Evolutionary conservation across 2,329 filamentous ascomycete genomes (phyloP).

Genomic region (Diplodia scrobiculata): DNA sequence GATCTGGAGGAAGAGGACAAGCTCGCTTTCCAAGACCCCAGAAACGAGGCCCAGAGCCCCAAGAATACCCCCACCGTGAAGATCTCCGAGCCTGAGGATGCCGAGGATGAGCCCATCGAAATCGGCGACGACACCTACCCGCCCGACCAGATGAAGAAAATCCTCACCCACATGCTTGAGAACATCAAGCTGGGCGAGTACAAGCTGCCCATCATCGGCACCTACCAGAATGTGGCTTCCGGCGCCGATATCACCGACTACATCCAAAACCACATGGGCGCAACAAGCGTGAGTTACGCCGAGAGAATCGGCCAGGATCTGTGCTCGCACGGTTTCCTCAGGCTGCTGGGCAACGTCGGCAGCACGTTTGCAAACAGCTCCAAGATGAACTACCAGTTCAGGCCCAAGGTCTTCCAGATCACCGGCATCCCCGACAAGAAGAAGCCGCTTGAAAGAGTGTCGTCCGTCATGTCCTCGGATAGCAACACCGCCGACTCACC

Average conservation of each 20-base stretch:
- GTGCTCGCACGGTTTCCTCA: constrained; percentile 79
- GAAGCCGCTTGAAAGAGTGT: constrained; percentile 68
- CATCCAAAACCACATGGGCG: constrained; percentile 82
- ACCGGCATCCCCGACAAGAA: constrained; percentile 90
- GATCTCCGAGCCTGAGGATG: constrained; percentile 68
- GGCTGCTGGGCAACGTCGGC: constrained; percentile 90
- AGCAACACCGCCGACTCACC: constrained; percentile 71
- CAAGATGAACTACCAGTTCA: constrained; percentile 97
- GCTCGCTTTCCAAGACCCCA: constrained; percentile 88
- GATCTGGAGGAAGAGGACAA: constrained; percentile 99
- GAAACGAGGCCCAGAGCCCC: constrained; percentile 55
- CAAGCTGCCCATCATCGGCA: constrained; percentile 93
- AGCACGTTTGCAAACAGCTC: constrained; percentile 97
- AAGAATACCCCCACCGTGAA: constrained; percentile 80
- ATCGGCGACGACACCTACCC: constrained; percentile 87
- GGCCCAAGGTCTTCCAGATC: constrained; percentile 83
- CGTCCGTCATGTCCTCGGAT: constrained; percentile 63
- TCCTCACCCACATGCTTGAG: constrained; percentile 81
- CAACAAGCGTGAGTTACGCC: constrained; percentile 82
- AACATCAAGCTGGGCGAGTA: constrained; percentile 85
- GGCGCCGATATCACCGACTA: constrained; percentile 96
- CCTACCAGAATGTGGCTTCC: constrained; percentile 87
- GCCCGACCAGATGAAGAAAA: constrained; percentile 86
- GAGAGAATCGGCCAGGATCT: constrained; percentile 95
- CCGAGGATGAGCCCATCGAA: constrained; percentile 79